A percentile compares a stretch with the other conserved stretches of the same genome.
Evolutionary conservation across 73 alveolate genomes (phyloP).

Genomic region (Urostyla sp.): DNA sequence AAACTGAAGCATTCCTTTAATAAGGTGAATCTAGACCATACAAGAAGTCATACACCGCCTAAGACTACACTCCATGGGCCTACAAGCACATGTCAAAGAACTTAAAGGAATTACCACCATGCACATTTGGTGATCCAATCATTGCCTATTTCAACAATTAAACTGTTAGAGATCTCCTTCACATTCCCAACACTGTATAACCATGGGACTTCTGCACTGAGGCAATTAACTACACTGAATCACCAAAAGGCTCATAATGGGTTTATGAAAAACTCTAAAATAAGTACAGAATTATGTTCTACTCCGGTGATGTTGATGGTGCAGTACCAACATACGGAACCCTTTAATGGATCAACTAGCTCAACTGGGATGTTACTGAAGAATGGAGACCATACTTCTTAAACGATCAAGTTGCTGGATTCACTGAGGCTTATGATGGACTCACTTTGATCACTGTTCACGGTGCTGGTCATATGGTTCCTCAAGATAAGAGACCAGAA

Average conservation of each 20-base stretch:
- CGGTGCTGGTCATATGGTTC: constrained; percentile 92
- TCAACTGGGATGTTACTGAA: constrained; percentile 36
- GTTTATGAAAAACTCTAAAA: constrained; percentile 31
- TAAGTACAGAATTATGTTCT: constrained; percentile 24
- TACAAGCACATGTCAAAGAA: background rate
- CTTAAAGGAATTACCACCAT: constrained; percentile 60
- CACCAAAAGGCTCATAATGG: constrained; percentile 50
- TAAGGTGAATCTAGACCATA: background rate
- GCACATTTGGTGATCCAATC: constrained; percentile 57
- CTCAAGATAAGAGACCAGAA: constrained; percentile 71
- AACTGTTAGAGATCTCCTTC: constrained; percentile 70
- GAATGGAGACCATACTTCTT: constrained; percentile 63
- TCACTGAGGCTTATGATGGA: constrained; percentile 49
- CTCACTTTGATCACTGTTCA: constrained; percentile 76
- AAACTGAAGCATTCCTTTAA: background rate
- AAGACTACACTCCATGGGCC: constrained; percentile 69
- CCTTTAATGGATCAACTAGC: constrained; percentile 71
- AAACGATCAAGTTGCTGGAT: constrained; percentile 71
- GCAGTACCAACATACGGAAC: constrained; percentile 88
- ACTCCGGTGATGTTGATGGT: constrained; percentile 87
- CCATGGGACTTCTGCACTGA: constrained; percentile 71
- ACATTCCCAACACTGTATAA: constrained; percentile 40
- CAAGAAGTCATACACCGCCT: constrained; percentile 54
- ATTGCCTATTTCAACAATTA: constrained; percentile 65
- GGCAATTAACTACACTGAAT: background rate